Base-by-base conservation (phyloP, 495 filamentous ascomycete genomes). In the Bathelium albidoporum region DNA sequence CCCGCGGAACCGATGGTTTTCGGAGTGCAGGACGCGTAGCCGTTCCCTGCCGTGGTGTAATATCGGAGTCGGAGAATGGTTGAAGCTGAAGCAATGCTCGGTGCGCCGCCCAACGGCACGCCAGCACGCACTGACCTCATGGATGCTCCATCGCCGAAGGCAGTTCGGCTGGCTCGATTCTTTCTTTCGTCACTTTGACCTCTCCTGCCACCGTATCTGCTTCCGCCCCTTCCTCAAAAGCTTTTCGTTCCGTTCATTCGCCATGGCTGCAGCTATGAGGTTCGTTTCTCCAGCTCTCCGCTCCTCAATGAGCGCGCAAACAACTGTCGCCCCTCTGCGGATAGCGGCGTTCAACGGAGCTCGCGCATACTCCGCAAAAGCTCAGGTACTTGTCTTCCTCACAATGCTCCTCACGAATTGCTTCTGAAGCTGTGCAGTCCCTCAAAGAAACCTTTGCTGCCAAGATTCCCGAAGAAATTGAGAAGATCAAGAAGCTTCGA, bases 381-480 rank as follows among this genome's bases (percentile, higher is more conserved):
- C 87, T 63, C 88, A 92, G 85, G 93, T 92, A 79, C 62, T 79
- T 64, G 65, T 59, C 65, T 5, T 58, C 26, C 58, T 62, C n/a
- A 34, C 36, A 14, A 52, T 18, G 44, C 14, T 26, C 9, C 16
- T 22, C 11, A 63, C 65, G 67, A 67, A 67, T 59, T 16, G 10
- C 71, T 75, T 62, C 74, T 64, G 43, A 10, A 28, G 53, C 41
- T 70, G 52, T 67, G 32, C 72, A 98, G 95, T 91, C 92, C 66
- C 80, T 99, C 73, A 99, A 99, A 82, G 94, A 99, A 72, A 91
- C 90, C 75, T 99, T 99, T 76, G 92, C 93, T 73, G 94, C 92
- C 75, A 86, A 90, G 73, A 83, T 98, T 60, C 94, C 94, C 65
- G 89, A 84, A 73, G 91, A 97, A 83, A 88, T 96, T 77, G 95